These are phyloP conservation scores for Auricularia sp. DNA, from an alignment of 768 basidiomycete genomes.

Conservation along the genomic window DNA sequence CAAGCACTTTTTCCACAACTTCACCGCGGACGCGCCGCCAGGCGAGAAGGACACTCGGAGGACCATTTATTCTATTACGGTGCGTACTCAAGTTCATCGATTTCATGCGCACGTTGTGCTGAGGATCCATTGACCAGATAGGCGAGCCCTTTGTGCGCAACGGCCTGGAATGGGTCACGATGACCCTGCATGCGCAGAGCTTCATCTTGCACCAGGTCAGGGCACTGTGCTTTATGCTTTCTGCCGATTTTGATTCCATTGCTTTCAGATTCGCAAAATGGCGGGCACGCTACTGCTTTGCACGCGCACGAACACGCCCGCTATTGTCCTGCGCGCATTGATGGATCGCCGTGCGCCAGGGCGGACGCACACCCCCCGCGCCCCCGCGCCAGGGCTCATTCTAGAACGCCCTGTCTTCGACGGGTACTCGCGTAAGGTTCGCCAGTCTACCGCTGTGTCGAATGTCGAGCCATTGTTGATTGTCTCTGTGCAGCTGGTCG, in stretches of 20 bases:
- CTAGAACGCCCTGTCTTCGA: constrained; percentile 81
- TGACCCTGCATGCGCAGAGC: constrained; percentile 90
- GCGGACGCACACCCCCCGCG: constrained; percentile 69
- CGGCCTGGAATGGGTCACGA: constrained; percentile 88
- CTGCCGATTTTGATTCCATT: neutral
- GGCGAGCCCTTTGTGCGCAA: constrained; percentile 77
- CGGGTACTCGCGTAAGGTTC: constrained; percentile 57
- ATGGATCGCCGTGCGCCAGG: constrained; percentile 15
- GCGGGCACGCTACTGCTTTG: constrained; percentile 75
- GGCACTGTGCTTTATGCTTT: constrained; percentile 1
- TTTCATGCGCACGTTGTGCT: too few relatives aligned
- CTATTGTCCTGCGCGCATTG: neutral
- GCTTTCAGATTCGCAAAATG: constrained; percentile 64
- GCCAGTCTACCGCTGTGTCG: constrained; percentile 19
- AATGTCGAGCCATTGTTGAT: too few relatives aligned
- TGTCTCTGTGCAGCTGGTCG: neutral
- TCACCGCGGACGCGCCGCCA: constrained; percentile 89
- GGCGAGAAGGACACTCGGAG: constrained; percentile 30
- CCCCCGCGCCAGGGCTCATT: constrained; percentile 86
- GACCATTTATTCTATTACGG: constrained; percentile 11
- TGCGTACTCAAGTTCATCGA: neutral
- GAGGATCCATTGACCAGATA: constrained; percentile 1
- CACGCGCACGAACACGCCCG: constrained; percentile 64
- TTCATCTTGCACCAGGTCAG: constrained; percentile 97
- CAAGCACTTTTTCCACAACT: constrained; percentile 96